Conservation (phyloP, 2,329 filamentous ascomycete genomes). For the Clarireedia hainanense region DNA sequence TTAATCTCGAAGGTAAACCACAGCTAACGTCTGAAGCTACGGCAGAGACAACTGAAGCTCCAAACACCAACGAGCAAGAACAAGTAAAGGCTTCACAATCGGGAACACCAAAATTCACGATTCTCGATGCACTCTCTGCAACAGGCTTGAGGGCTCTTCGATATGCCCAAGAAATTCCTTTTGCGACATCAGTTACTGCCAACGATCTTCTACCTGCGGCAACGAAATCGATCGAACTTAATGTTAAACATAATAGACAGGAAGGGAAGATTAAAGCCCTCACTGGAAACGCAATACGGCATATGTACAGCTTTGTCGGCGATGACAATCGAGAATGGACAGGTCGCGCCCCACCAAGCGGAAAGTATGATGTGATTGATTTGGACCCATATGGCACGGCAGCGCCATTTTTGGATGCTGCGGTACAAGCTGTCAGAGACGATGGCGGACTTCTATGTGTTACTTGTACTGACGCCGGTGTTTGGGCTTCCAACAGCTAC, state of each 20-base stretch:
- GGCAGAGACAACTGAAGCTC: background rate
- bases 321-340: conserved; percentile 29
- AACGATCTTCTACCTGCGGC: conserved; percentile 81
- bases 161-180: conserved; percentile 86
- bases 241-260: conserved; percentile 76
- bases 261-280: conserved; percentile 62
- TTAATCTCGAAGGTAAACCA: background rate
- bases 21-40: background rate
- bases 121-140: conserved; percentile 90
- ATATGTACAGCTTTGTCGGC: conserved; percentile 76
- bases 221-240: conserved; percentile 72
- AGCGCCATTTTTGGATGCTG: conserved; percentile 84
- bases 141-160: conserved; percentile 85
- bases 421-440: conserved; percentile 72
- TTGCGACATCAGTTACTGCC: conserved; percentile 71
- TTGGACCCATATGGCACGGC: conserved; percentile 94
- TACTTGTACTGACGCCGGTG: conserved; percentile 91
- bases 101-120: conserved; percentile 51
- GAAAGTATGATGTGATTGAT: conserved; percentile 88
- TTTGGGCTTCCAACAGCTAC: conserved; percentile 92
- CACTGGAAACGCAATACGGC: conserved; percentile 74
- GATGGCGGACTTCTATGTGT: conserved; percentile 90
- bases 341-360: conserved; percentile 31
- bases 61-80: background rate
- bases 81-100: conserved; percentile 5